Base-by-base conservation (phyloP, 129 eudicot species). In the Flaveria robusta region DNA sequence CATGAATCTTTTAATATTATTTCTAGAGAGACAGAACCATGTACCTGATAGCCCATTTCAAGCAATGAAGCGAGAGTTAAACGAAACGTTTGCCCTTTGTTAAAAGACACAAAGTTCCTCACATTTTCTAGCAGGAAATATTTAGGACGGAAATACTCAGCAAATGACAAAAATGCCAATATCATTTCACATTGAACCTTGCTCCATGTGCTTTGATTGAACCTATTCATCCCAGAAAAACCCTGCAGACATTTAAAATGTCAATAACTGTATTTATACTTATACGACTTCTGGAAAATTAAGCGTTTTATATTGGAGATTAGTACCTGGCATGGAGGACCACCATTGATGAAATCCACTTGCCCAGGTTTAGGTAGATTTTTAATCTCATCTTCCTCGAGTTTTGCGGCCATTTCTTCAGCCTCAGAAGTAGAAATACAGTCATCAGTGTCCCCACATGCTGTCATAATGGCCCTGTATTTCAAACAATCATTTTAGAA, bases 11-110 rank as follows among this genome's bases (percentile, higher is more conserved):
- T 42, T 42, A 9, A 42, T 42, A 58, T 4, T 10, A 22, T 22
- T 58, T 23, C 1, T 23, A 23, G 10, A 18, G 13, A 52, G 15
- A 29, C 65, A 76, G 18, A 65, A 77, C 20, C n/a, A 12, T 63
- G 37, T 79, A 87, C 91, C 91, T 87, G 91, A 74, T 87, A 87
- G 23, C 91, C 88, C 88, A 87, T 87, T 71, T 82, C 91, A 26
- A 87, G 84, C 39, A 87, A 86, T 29, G 87, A 88, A 58, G 89
- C 86, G 3, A 85, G 41, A 47, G 89, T 41, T 66, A 88, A 80
- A 55, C 86, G 84, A 75, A 88, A 88, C 11, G 89, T 88, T 67
- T 88, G 85, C 29, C 92, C 92, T 76, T 88, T 88, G 77, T 83
- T 85, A 79, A 88, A 88, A 2, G 92, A 85, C n/a, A 85, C 86